Base-by-base conservation (phyloP, 805 yeast genomes). In the Saturnispora kantuleensis region DNA sequence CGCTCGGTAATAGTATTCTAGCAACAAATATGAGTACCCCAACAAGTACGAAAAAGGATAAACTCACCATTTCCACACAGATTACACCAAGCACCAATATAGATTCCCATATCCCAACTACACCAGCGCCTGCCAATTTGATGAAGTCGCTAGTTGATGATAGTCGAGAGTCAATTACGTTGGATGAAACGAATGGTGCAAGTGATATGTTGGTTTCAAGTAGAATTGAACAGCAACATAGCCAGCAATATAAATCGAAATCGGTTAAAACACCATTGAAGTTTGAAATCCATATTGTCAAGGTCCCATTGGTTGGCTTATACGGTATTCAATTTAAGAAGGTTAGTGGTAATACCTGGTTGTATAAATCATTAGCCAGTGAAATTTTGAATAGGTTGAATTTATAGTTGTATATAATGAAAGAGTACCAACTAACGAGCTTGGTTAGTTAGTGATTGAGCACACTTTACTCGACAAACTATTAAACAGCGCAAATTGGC, bases 301-400 rank as follows among this genome's bases (percentile, higher is more conserved):
- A 88, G 60, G 94, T 89, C 39, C 95, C 96, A 38, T 72, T 89
- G 52, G 84, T 89, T 44, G 87, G 94, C 4, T 69, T 90, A 48
- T 88, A 84, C 52, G 97, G 97, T 63, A 89, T 89, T 39, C 97
- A 90, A 62, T 88, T 89, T 69, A 90, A 90, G 71, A 89, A 89
- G 60, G 73, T 89, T 29, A 74, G 84, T 47, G 97, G 97, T 56
- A 88, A 90, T 60, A 86, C 96, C 1, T 89, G 97, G 97, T 77
- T 83, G 66, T 89, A 89, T 66, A 89, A 90, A 68, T 81, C 88
- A 9, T 69, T 89, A 57, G 97, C 97, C 2, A 80, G 90, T 44
- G 86, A 81, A 60, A 83, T 89, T 41, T 73, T 89, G 62, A 72
- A 73, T 48, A 84, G 83, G 52, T 69, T 85, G 59, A 79, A 81